Percentiles rank a stretch among this genome's conserved stretches.
Conservation (phyloP, 192 early-diverging fungal species). For the Mortierella claussenii region DNA sequence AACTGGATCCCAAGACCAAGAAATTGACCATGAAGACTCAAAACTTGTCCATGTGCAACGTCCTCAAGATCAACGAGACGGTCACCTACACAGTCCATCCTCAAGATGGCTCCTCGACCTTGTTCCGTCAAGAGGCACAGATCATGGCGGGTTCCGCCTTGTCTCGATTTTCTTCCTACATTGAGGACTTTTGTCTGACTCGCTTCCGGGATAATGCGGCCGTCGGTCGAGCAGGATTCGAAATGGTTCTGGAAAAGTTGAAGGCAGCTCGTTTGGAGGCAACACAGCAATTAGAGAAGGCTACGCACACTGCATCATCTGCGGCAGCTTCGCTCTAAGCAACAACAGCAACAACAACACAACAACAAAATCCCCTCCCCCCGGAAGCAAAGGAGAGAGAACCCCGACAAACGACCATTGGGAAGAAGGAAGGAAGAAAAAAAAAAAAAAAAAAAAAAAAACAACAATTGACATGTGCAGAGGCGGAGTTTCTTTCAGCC, state of each 20-base stretch:
- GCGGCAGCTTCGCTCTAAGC: slow-evolving; percentile 27
- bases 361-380: too few relatives aligned
- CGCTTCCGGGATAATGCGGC: slow-evolving; percentile 92
- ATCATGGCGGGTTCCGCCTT: slow-evolving; percentile 82
- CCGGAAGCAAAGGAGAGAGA: too few relatives aligned
- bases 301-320: slow-evolving; percentile 11
- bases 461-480: too few relatives aligned
- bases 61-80: slow-evolving; percentile 89
- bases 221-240: slow-evolving; percentile 85
- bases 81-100: slow-evolving; percentile 80
- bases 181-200: slow-evolving; percentile 88
- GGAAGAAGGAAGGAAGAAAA: too few relatives aligned
- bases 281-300: slow-evolving; percentile 18
- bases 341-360: too few relatives aligned
- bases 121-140: slow-evolving; percentile 86
- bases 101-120: slow-evolving; percentile 61
- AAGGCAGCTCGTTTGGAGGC: slow-evolving; percentile 38
- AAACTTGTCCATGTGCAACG: slow-evolving; percentile 87
- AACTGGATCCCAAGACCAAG: slow-evolving; percentile 82
- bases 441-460: not conserved
- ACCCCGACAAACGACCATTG: too few relatives aligned
- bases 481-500: too few relatives aligned
- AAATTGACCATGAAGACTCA: slow-evolving; percentile 80
- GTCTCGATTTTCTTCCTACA: slow-evolving; percentile 69
- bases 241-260: slow-evolving; percentile 81